Evolutionary conservation across 805 yeast genomes (phyloP).

Genomic region (Wickerhamiella spandovensis): DNA sequence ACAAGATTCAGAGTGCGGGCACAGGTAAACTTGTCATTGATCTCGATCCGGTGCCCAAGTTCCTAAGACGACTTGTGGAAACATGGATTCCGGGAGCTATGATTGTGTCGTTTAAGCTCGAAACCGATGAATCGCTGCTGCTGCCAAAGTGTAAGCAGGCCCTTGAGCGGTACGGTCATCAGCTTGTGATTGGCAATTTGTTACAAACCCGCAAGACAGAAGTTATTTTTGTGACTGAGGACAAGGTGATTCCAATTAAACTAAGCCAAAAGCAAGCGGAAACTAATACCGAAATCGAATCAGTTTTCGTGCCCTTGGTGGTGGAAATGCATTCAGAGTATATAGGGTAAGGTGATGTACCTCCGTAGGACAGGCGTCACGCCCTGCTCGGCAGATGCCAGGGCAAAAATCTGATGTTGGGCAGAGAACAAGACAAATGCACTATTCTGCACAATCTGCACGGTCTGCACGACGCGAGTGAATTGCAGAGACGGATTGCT

Average conservation of each 20-base stretch:
- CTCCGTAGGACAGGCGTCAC: too few relatives aligned
- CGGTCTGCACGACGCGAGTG: not conserved
- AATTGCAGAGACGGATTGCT: not conserved
- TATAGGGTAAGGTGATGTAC: constrained; percentile 32
- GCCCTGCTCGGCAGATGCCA: too few relatives aligned
- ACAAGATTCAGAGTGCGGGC: constrained; percentile 78
- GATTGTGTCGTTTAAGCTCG: constrained; percentile 89
- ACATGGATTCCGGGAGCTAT: constrained; percentile 92
- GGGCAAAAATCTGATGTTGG: not conserved
- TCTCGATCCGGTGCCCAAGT: constrained; percentile 92
- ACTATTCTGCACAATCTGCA: not conserved
- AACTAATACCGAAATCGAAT: constrained; percentile 53
- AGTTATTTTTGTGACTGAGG: constrained; percentile 66
- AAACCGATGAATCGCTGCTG: constrained; percentile 65
- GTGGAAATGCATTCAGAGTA: constrained; percentile 48
- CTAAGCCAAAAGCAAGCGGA: constrained; percentile 32
- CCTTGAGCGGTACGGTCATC: constrained; percentile 75
- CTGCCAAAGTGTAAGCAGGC: constrained; percentile 69
- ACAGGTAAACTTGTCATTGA: constrained; percentile 61
- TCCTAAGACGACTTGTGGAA: constrained; percentile 73
- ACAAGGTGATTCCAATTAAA: constrained; percentile 19
- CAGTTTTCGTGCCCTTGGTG: constrained; percentile 66
- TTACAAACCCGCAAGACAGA: constrained; percentile 77
- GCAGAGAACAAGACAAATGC: not conserved
- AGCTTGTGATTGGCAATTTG: constrained; percentile 85